A percentile compares a stretch with the other conserved stretches of the same genome.
Conservation (phyloP, 257 asterid species). For the Penstemon davidsonii region DNA sequence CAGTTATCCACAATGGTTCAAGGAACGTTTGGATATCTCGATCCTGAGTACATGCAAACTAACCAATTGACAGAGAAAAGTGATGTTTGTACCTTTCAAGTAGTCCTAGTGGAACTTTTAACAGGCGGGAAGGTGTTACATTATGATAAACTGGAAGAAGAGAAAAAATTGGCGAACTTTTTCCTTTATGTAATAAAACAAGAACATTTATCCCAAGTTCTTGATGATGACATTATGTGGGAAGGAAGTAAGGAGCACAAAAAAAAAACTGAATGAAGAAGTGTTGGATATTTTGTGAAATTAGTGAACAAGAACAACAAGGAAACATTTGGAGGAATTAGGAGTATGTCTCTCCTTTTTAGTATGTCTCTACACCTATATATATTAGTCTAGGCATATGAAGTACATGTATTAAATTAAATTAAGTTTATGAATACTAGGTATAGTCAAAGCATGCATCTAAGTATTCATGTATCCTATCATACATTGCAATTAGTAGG, state of each 20-base stretch:
- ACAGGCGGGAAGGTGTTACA: background rate
- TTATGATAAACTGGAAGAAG: constrained; percentile 7
- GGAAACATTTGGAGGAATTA: too few relatives aligned
- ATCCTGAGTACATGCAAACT: constrained; percentile 9
- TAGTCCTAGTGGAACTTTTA: constrained; percentile 18
- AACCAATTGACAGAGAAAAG: constrained; percentile 7
- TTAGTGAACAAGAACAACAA: too few relatives aligned
- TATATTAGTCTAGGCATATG: too few relatives aligned
- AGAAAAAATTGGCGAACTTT: constrained; percentile 16
- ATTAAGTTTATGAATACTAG: too few relatives aligned
- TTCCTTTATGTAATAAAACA: constrained; percentile 8
- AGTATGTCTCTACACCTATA: too few relatives aligned
- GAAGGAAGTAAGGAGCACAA: constrained; percentile 8
- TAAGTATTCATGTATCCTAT: too few relatives aligned
- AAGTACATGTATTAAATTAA: too few relatives aligned
- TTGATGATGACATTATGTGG: constrained; percentile 7
- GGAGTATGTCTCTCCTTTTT: too few relatives aligned
- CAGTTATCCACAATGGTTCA: constrained; percentile 8
- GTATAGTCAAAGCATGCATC: too few relatives aligned
- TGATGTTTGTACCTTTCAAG: constrained; percentile 16
- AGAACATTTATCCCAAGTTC: background rate
- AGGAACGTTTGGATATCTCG: constrained; percentile 18
- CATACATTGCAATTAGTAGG: too few relatives aligned
- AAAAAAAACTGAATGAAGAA: background rate
- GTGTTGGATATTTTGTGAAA: too few relatives aligned